Percentiles rank a stretch among this genome's conserved stretches.
Conservation (phyloP, 2,329 filamentous ascomycete genomes). For the Dactylellina drechsleri region DNA sequence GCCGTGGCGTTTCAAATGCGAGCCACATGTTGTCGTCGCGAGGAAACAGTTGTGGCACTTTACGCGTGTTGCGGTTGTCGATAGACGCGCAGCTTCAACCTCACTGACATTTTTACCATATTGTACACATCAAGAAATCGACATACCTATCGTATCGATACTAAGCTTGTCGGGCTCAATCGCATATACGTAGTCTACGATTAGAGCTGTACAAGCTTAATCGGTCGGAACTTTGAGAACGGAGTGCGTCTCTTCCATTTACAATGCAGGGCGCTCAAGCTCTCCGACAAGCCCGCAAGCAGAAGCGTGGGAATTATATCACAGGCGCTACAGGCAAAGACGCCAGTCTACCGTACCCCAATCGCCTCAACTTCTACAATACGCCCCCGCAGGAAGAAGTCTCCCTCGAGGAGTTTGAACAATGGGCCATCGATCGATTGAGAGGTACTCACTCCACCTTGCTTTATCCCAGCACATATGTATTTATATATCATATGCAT, state of each 20-base stretch:
- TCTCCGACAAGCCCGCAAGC: constrained; percentile 25
- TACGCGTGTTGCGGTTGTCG: constrained; percentile 7
- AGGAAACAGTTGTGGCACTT: not conserved
- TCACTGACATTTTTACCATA: not conserved
- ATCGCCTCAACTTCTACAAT: constrained; percentile 91
- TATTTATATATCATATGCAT: constrained; percentile 4
- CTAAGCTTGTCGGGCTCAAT: no score
- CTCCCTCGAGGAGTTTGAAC: constrained; percentile 95
- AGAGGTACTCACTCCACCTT: constrained; percentile 67
- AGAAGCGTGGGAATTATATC: constrained; percentile 36
- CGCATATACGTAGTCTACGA: no score
- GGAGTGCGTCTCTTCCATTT: no score
- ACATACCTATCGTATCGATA: not conserved
- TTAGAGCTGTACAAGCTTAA: no score
- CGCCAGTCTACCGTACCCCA: constrained; percentile 70
- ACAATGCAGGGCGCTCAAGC: constrained; percentile 40
- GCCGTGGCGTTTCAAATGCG: not conserved
- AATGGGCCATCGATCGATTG: constrained; percentile 95
- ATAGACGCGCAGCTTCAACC: constrained; percentile 13
- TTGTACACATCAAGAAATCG: not conserved
- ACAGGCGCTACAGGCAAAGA: not conserved
- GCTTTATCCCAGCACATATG: not conserved
- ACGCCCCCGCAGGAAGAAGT: constrained; percentile 91
- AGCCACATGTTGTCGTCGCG: constrained; percentile 20
- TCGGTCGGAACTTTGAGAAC: not conserved